Base-by-base conservation (phyloP, 129 eudicot species). In the Flaveria brownii region DNA sequence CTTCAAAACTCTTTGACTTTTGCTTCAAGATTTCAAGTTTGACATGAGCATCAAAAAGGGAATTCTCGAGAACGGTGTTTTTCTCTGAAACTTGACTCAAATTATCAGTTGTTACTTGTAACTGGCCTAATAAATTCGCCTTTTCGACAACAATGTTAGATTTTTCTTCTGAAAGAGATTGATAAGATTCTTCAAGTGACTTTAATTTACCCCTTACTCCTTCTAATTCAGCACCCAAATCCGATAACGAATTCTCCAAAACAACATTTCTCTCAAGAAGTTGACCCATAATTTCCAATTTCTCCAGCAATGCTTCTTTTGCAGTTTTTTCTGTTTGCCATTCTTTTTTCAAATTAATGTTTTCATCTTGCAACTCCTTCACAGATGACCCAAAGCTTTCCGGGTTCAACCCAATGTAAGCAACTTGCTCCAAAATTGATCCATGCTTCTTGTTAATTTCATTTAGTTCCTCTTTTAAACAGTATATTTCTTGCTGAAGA, bases 401-500 rank as follows among this genome's bases (percentile, higher is more conserved):
- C 0, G 95, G 85, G 47, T 72, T 74, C 82, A 93, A 76, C 15
- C 96, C 98, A 30, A 88, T 84, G n/a, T 80, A 82, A 9, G 82
- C 71, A 57, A 93, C 89, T 81, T 93, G 92, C 59, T 81, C 85
- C 91, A 87, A 55, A 67, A 90, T 30, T 1, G 79, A 82, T 46
- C 57, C 70, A 43, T 79, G 90, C 51, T 79, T 87, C 85, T 76
- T 84, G 60, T 85, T 89, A 82, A 89, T 62, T 33, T 83, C 88
- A 33, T 86, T 86, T 56, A 95, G 63, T 81, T 95, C 97, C 84
- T 95, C 96, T 76, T 87, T 95, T 71, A 91, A 68, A 71, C 94
- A 86, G 86, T 87, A 91, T 15, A 91, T 91, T 84, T 95, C 97
- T 81, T 91, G 96, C 82, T 95, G 99, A 75, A 94, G 99, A 59